A percentile compares a stretch with the other conserved stretches of the same genome.
phyloP scores from a whole-genome alignment of 1,284 basidiomycete species.

The Leccinum subrobustum region DNA sequence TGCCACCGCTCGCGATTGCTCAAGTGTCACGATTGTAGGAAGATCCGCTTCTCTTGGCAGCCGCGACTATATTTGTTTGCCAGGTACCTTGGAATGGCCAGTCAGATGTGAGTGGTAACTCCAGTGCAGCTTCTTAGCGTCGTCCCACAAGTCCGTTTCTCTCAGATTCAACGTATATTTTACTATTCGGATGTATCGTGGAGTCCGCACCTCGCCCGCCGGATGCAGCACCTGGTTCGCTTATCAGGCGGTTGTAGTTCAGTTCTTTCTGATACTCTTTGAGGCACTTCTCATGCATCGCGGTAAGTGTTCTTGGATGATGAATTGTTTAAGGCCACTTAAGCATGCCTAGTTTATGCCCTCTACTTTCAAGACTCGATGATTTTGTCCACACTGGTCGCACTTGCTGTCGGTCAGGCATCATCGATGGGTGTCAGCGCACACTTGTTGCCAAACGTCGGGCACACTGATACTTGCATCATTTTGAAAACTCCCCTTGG shows the following conservation, averaged over 20 bases:
- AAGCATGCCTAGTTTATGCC: constrained; percentile 10
- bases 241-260: constrained; percentile 13
- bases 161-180: constrained; percentile 19
- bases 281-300: constrained; percentile 20
- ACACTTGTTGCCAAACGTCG: constrained; percentile 7
- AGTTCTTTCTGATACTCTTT: constrained; percentile 7
- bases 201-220: neutral
- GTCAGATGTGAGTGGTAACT: constrained; percentile 20
- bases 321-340: neutral
- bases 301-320: constrained; percentile 1
- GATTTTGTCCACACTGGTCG: constrained; percentile 7
- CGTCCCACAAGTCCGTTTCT: neutral
- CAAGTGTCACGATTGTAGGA: constrained; percentile 5
- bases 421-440: constrained; percentile 23
- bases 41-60: constrained; percentile 6
- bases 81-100: constrained; percentile 17
- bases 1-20: neutral
- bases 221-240: constrained; percentile 15
- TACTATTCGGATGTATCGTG: constrained; percentile 14
- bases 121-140: neutral
- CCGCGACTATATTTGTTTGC: constrained; percentile 13
- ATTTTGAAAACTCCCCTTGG: constrained; percentile 14
- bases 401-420: constrained; percentile 12
- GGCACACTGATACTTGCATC: constrained; percentile 20
- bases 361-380: constrained; percentile 8